Evolutionary conservation across 2,329 filamentous ascomycete species (phyloP).

Genomic region (Cladosporium colombiae): DNA sequence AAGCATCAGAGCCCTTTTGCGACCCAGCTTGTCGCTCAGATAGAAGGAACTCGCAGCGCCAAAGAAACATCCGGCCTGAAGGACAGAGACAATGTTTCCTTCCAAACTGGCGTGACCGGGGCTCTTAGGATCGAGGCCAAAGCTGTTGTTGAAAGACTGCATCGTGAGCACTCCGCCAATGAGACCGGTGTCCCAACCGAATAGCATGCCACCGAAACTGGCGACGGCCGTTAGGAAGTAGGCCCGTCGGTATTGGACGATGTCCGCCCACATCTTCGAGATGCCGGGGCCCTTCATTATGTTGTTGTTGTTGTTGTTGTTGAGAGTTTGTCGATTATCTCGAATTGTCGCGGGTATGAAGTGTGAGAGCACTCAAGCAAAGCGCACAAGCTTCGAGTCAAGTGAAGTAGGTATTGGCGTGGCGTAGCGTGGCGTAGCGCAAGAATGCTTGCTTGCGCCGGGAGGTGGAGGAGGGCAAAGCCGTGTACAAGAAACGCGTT

Average conservation of each 20-base stretch:
- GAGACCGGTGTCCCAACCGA: conserved; percentile 33
- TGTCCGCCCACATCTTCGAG: conserved; percentile 40
- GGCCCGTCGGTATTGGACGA: conserved; percentile 43
- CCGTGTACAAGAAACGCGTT: not conserved
- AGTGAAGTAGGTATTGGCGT: conserved; percentile 12
- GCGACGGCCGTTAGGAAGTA: conserved; percentile 46
- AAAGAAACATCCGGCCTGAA: conserved; percentile 49
- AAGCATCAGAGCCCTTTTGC: conserved; percentile 44
- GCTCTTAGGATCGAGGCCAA: conserved; percentile 39
- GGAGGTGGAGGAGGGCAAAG: conserved; percentile 14
- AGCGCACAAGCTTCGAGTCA: conserved; percentile 4
- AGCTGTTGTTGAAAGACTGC: conserved; percentile 46
- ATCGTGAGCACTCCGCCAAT: conserved; percentile 45
- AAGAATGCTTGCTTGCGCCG: not conserved
- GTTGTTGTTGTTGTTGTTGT: conserved; percentile 3
- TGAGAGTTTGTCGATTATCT: not conserved
- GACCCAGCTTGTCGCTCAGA: conserved; percentile 44
- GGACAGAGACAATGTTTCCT: conserved; percentile 48
- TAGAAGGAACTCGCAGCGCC: conserved; percentile 47
- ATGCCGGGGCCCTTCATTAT: conserved; percentile 39
- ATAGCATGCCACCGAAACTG: conserved; percentile 40
- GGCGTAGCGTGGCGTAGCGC: conserved; percentile 8
- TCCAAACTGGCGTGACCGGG: conserved; percentile 42
- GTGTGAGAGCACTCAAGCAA: conserved; percentile 4
- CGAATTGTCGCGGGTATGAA: not conserved